Conservation (phyloP, 768 basidiomycete species). For the Amanita pseudoporphyria region DNA sequence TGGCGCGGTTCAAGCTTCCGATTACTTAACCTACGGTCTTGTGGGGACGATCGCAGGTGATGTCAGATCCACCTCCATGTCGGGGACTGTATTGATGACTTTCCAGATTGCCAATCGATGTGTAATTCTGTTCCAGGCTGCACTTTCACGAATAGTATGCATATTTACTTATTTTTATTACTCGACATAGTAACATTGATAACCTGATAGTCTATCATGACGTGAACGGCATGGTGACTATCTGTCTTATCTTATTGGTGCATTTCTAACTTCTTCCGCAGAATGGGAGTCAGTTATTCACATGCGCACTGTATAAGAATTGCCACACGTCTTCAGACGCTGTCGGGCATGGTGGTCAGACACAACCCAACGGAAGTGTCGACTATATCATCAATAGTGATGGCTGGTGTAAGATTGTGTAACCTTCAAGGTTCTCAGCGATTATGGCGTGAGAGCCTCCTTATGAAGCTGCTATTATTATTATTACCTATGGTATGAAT, state of each 20-base stretch:
- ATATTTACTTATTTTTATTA: not conserved
- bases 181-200: not conserved
- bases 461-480: too few species aligned
- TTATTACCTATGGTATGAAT: too few species aligned
- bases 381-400: constrained; percentile 32
- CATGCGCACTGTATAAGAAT: constrained; percentile 30
- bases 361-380: constrained; percentile 29
- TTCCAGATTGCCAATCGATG: constrained; percentile 34
- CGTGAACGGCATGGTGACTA: constrained; percentile 31
- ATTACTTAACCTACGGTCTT: constrained; percentile 34
- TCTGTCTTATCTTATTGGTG: not conserved
- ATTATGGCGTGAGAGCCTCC: too few species aligned
- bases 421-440: not conserved
- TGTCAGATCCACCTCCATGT: constrained; percentile 2
- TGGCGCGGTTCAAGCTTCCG: constrained; percentile 31
- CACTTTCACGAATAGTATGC: constrained; percentile 33
- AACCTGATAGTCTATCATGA: constrained; percentile 29
- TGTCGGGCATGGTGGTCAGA: constrained; percentile 32
- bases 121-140: constrained; percentile 31
- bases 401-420: constrained; percentile 28
- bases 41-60: constrained; percentile 33
- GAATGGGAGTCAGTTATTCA: constrained; percentile 33
- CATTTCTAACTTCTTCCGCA: constrained; percentile 8
- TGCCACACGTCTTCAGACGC: constrained; percentile 29
- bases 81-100: not conserved